Evolutionary conservation across 2,329 filamentous ascomycete species (phyloP).

Genomic region (Colletotrichum musae): DNA sequence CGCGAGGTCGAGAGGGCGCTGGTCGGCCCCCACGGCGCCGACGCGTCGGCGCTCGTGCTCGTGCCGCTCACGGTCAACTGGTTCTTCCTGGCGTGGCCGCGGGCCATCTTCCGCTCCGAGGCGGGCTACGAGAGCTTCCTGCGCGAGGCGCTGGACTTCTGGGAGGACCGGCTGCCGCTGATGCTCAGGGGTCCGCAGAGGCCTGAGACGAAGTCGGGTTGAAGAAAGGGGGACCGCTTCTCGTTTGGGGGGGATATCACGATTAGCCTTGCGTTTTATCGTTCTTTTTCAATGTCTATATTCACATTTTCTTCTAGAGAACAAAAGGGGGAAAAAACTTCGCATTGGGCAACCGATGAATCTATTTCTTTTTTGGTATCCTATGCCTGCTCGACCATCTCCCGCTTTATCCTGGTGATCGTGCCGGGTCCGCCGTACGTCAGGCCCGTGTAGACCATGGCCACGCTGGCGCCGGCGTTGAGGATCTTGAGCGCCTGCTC

Average conservation of each 20-base stretch:
- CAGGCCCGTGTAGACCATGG: conserved; percentile 89
- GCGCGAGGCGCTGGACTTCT: neutral
- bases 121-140: neutral
- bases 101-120: neutral
- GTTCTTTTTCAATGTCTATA: too few species aligned
- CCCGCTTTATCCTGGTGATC: conserved; percentile 74
- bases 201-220: neutral
- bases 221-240: neutral
- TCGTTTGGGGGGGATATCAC: too few species aligned
- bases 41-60: neutral
- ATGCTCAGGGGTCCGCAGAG: neutral
- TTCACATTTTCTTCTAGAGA: neutral
- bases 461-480: conserved; percentile 90
- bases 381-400: conserved; percentile 66
- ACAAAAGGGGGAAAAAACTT: neutral
- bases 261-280: too few species aligned
- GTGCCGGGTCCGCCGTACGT: conserved; percentile 77
- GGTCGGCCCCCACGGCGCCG: neutral
- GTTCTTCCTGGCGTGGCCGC: neutral
- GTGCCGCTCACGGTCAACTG: neutral
- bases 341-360: neutral
- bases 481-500: conserved; percentile 85
- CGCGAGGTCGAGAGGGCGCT: neutral
- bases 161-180: neutral
- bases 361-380: conserved; percentile 39